phyloP scores from a whole-genome alignment of 805 yeast species.

The Blastobotrys muscicola region DNA sequence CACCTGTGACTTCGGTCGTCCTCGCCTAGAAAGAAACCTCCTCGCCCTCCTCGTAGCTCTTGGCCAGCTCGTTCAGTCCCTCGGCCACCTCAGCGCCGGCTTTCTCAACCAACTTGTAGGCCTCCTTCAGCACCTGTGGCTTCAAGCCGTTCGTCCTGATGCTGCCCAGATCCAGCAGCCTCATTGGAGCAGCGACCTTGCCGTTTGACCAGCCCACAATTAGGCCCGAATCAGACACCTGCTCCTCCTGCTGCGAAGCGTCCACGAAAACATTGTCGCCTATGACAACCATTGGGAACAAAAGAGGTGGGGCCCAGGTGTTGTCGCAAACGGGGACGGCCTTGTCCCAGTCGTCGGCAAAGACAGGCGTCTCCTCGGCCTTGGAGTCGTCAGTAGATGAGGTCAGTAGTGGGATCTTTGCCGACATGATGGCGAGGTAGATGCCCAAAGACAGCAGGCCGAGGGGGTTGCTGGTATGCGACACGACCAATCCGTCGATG shows the following conservation, averaged over 20 bases:
- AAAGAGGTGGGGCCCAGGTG: constrained; percentile 57
- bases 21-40: background rate
- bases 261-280: constrained; percentile 67
- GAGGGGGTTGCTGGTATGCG: constrained; percentile 72
- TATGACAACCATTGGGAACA: constrained; percentile 66
- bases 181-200: constrained; percentile 63
- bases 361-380: constrained; percentile 82
- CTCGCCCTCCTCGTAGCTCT: background rate
- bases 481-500: constrained; percentile 71
- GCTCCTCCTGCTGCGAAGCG: constrained; percentile 84
- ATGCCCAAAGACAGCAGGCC: constrained; percentile 71
- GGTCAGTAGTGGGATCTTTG: constrained; percentile 61
- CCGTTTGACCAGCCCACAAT: constrained; percentile 62
- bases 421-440: constrained; percentile 71
- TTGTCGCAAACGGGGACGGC: constrained; percentile 37
- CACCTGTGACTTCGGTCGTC: background rate
- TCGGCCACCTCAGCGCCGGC: constrained; percentile 55
- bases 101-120: constrained; percentile 47
- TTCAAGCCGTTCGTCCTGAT: constrained; percentile 14
- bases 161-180: constrained; percentile 53
- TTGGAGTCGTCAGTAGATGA: constrained; percentile 54
- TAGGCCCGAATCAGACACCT: constrained; percentile 77
- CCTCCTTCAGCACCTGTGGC: constrained; percentile 34
- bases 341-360: constrained; percentile 77
- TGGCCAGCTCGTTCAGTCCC: constrained; percentile 33